phyloP scores from a whole-genome alignment of 352 stramenopile genomes.

The Pythium chondricola region DNA sequence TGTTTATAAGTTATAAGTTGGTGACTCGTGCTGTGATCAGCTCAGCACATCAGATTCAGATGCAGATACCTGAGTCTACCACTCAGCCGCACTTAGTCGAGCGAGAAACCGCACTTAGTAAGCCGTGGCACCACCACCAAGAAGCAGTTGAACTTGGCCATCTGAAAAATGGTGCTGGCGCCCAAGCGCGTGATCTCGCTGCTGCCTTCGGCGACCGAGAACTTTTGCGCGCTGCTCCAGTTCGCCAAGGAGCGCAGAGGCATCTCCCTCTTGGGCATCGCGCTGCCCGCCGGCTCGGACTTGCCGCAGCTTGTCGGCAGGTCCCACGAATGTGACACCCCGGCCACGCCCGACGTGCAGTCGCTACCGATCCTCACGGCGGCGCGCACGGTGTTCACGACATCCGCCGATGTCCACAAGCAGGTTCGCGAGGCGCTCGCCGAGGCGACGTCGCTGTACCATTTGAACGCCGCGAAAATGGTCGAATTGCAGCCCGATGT shows the following conservation, averaged over 20 bases:
- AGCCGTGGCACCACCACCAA: slow-evolving; percentile 5
- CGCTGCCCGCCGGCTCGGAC: neutral
- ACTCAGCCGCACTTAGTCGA: no score
- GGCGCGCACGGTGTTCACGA: slow-evolving; percentile 57
- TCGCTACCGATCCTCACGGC: slow-evolving; percentile 50
- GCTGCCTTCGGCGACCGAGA: slow-evolving; percentile 63
- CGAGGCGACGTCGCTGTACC: slow-evolving; percentile 52
- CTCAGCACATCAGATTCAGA: no score
- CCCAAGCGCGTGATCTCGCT: slow-evolving; percentile 59
- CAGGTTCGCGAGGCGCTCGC: slow-evolving; percentile 48
- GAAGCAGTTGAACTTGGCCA: slow-evolving; percentile 3
- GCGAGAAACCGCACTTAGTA: no score
- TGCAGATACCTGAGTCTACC: no score
- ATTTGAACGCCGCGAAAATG: slow-evolving; percentile 38
- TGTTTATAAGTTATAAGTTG: no score
- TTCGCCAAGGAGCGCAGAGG: slow-evolving; percentile 11
- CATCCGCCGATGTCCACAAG: slow-evolving; percentile 51
- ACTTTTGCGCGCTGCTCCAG: slow-evolving; percentile 36
- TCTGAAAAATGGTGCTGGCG: slow-evolving; percentile 2
- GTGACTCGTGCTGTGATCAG: no score
- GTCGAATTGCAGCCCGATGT: slow-evolving; percentile 43
- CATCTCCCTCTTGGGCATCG: neutral
- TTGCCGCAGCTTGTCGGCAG: slow-evolving; percentile 48
- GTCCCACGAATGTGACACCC: slow-evolving; percentile 76
- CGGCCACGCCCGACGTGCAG: slow-evolving; percentile 20